Conservation (phyloP, 2,329 filamentous ascomycete genomes). For the Sodiomyces alkalinus region DNA sequence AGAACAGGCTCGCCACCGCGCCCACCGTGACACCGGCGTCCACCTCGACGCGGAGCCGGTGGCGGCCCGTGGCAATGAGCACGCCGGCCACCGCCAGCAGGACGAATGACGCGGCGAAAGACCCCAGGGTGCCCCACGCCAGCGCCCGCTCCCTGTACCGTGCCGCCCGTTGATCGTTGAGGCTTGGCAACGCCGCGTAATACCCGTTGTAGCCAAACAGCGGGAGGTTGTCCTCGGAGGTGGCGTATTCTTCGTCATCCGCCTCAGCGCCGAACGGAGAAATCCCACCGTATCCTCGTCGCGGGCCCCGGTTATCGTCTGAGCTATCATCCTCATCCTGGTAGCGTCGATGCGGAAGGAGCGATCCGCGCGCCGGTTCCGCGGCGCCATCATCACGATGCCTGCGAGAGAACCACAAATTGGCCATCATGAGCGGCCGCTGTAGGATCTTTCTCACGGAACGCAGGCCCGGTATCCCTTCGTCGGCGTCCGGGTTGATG, state of each 20-base stretch:
- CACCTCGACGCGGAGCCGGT: conserved; percentile 54
- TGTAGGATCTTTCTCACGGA: conserved; percentile 38
- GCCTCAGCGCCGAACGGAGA: conserved; percentile 19
- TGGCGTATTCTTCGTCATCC: conserved; percentile 35
- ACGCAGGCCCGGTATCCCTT: conserved; percentile 46
- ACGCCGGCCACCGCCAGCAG: conserved; percentile 50
- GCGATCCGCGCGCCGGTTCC: neutral
- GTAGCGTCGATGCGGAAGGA: neutral
- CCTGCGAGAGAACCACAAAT: conserved; percentile 28
- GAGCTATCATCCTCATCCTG: too few species aligned
- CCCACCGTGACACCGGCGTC: conserved; percentile 59
- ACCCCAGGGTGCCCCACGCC: conserved; percentile 33
- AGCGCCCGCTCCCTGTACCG: conserved; percentile 40
- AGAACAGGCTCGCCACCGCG: conserved; percentile 49
- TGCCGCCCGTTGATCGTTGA: conserved; percentile 32
- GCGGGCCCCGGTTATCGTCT: too few species aligned
- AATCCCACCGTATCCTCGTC: conserved; percentile 10
- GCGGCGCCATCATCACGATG: conserved; percentile 2
- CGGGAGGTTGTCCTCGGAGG: conserved; percentile 31
- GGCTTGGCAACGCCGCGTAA: conserved; percentile 35
- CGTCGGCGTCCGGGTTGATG: conserved; percentile 50
- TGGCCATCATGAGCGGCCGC: conserved; percentile 34
- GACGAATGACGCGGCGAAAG: conserved; percentile 43
- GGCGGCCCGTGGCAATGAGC: conserved; percentile 52
- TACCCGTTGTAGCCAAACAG: conserved; percentile 35